Base-by-base conservation (phyloP, 176 grass and related monocot species). In the Triticum dicoccoides region DNA sequence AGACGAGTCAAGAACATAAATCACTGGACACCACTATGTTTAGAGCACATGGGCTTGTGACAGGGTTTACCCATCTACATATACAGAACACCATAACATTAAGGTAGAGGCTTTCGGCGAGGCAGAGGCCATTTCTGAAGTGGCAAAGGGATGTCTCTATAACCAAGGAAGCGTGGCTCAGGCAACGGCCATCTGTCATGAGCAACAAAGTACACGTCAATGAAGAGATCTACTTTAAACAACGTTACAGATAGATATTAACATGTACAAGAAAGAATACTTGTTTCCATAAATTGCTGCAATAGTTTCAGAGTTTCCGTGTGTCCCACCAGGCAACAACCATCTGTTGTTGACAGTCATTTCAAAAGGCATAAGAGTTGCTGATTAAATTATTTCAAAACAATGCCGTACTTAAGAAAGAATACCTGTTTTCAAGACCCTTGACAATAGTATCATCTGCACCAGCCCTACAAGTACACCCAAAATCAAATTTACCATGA, bases 121-220 rank as follows among this genome's bases (percentile, higher is more conserved):
- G 7, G 7, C 56, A 59, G 6, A 59, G 56, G 56, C 18, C 18
- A 59, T 20, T 1, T 59, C 2, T 59, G 7, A 20, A 20, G 20
- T 59, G 56, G 20, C 18, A 54, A 54, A 54, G 0, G 13, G 15
- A 21, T 21, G 56, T 20, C 56, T 3, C 56, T 8, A 9, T 20
- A 0, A 59, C 51, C 15, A 7, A 59, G 2, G 20, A 1, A 3
- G 7, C 71, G 41, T 27, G 6, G 41, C 23, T 74, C 23, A 49
- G 71, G 71, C 41, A 75, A 75, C 41, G 41, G 41, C 71, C 71
- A 74, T 74, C 71, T 74, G 71, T 74, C 71, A 47, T 8, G 71
- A 74, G 71, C 37, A 74, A 74, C 4, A 45, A 45, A 74, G 71
- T 74, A 6, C 71, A 14, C 15, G 71, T 74, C 71, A 47, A 9